These are phyloP conservation scores for Cicer yamashitae DNA, from an alignment of 306 rosid species.

Conservation along the genomic window DNA sequence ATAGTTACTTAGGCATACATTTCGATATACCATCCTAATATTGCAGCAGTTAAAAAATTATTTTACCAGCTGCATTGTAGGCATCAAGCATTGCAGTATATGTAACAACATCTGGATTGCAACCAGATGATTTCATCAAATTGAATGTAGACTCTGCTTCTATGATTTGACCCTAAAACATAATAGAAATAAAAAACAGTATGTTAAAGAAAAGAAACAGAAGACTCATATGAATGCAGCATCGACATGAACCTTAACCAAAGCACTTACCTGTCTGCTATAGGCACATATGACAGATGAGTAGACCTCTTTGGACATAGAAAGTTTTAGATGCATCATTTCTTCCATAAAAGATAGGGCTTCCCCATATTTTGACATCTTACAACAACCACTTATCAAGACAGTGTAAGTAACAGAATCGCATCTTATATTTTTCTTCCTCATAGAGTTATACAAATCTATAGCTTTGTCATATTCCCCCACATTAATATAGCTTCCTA, in stretches of 20 bases:
- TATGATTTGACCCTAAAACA: slow-evolving; percentile 64
- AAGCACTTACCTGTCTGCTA: slow-evolving; percentile 76
- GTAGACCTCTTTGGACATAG: slow-evolving; percentile 78
- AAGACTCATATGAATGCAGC: slow-evolving; percentile 31
- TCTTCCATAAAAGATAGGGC: slow-evolving; percentile 71
- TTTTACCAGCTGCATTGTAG: slow-evolving; percentile 70
- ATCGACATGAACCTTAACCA: slow-evolving; percentile 36
- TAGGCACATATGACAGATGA: slow-evolving; percentile 79
- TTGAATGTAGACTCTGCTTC: slow-evolving; percentile 83
- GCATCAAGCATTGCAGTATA: slow-evolving; percentile 90
- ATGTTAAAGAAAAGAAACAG: slow-evolving; percentile 30
- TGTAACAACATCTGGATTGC: slow-evolving; percentile 72
- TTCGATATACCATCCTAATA: slow-evolving; percentile 33
- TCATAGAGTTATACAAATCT: slow-evolving; percentile 72
- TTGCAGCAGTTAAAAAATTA: slow-evolving; percentile 28
- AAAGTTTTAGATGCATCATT: slow-evolving; percentile 68
- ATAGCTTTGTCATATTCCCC: slow-evolving; percentile 83
- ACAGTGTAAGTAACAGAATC: slow-evolving; percentile 82
- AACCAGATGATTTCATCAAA: slow-evolving; percentile 70
- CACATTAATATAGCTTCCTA: slow-evolving; percentile 85
- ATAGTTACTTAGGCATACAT: slow-evolving; percentile 35
- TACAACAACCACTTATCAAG: slow-evolving; percentile 92
- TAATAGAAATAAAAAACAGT: slow-evolving; percentile 28
- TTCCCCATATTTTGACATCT: slow-evolving; percentile 78
- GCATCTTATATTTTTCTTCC: slow-evolving; percentile 65